phyloP scores from a whole-genome alignment of 148 eudicot species.

The Vaccinium macrocarpon region DNA sequence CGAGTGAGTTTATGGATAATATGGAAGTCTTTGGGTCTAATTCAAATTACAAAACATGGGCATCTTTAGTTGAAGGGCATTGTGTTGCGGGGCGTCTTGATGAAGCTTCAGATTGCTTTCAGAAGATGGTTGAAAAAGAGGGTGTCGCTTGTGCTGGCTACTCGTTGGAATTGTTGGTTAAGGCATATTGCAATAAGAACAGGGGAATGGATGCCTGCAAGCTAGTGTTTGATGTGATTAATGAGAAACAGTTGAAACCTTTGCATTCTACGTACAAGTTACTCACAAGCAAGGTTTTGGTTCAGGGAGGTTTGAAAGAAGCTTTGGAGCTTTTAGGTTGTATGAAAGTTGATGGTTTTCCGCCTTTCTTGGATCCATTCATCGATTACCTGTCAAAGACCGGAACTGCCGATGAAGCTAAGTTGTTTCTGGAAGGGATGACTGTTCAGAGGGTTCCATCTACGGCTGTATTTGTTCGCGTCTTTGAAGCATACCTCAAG shows the following conservation, averaged over 20 bases:
- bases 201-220: constrained; percentile 57
- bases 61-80: constrained; percentile 63
- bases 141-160: constrained; percentile 43
- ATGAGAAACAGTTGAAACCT: constrained; percentile 40
- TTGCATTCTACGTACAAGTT: constrained; percentile 60
- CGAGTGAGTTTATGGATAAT: constrained; percentile 47
- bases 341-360: constrained; percentile 80
- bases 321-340: constrained; percentile 52
- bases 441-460: constrained; percentile 60
- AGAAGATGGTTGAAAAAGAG: constrained; percentile 45
- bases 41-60: constrained; percentile 43
- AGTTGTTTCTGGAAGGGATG: constrained; percentile 47
- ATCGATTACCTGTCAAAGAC: constrained; percentile 47
- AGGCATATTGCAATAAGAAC: constrained; percentile 43
- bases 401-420: constrained; percentile 64
- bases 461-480: constrained; percentile 35
- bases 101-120: constrained; percentile 50
- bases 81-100: constrained; percentile 54
- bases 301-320: constrained; percentile 44
- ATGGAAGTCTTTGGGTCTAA: constrained; percentile 29
- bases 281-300: constrained; percentile 55
- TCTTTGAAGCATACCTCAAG: constrained; percentile 64
- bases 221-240: constrained; percentile 47
- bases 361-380: constrained; percentile 70
- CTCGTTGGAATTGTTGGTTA: constrained; percentile 52